phyloP scores from a whole-genome alignment of 164 flowering plant genomes.

The Macadamia integrifolia region DNA sequence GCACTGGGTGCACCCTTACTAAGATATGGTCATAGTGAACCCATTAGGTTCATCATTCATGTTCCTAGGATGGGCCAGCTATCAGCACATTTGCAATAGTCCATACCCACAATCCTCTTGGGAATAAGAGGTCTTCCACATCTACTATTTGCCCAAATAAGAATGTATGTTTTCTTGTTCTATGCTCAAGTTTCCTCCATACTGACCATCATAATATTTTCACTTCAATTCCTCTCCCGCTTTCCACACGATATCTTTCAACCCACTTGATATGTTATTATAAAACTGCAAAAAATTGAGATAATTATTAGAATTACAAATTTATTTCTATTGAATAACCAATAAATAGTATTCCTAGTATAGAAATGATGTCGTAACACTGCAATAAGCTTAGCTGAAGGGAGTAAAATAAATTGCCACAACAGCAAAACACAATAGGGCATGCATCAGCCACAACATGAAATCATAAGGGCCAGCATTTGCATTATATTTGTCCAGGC shows the following conservation, averaged over 20 bases:
- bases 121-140: no score
- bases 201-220: conserved; percentile 12
- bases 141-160: no score
- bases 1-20: no score
- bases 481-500: no score
- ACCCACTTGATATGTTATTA: conserved; percentile 52
- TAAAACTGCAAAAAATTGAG: conserved; percentile 38
- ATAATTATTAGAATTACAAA: not conserved
- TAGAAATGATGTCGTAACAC: no score
- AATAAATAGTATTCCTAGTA: not conserved
- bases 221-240: conserved; percentile 29
- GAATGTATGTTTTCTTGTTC: no score
- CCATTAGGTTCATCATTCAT: no score
- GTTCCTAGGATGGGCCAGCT: no score
- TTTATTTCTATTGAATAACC: not conserved
- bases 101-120: no score
- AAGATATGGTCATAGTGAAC: no score
- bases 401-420: not conserved
- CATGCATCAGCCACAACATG: not conserved
- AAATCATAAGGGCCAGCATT: no score
- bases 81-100: no score
- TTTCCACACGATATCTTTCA: conserved; percentile 60
- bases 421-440: not conserved
- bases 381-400: not conserved
- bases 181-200: not conserved